phyloP scores from a whole-genome alignment of 2,329 filamentous ascomycete genomes.

The Ophiosphaerella narmari region DNA sequence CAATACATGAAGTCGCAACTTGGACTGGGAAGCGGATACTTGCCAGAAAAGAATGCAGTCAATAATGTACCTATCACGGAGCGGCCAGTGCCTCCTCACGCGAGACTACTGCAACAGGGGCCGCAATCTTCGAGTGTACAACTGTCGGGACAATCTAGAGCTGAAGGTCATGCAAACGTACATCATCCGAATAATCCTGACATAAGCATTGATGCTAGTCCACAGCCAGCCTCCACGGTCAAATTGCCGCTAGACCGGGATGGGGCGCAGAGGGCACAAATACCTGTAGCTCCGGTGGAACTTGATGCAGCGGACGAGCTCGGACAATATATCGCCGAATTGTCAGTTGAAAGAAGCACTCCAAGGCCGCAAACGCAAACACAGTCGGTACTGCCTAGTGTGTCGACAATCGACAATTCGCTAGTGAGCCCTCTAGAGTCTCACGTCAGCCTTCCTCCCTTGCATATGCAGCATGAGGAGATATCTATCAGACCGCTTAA shows the following conservation, averaged over 20 bases:
- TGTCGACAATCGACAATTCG: neutral
- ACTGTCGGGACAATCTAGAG: slow-evolving; percentile 1
- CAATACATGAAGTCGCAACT: slow-evolving; percentile 9
- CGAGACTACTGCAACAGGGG: neutral
- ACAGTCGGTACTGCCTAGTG: too few relatives aligned
- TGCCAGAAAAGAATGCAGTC: neutral
- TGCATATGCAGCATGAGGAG: neutral
- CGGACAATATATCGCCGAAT: slow-evolving; percentile 18
- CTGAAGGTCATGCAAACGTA: neutral
- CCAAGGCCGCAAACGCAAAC: neutral
- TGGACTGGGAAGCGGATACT: slow-evolving; percentile 1
- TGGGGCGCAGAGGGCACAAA: neutral
- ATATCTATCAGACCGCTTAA: slow-evolving; percentile 2
- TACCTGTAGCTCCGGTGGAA: slow-evolving; percentile 8
- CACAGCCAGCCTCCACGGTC: neutral
- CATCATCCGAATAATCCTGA: slow-evolving; percentile 1
- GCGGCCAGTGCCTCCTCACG: slow-evolving; percentile 1
- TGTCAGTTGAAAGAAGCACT: slow-evolving; percentile 20
- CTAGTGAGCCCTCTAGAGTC: slow-evolving; percentile 10
- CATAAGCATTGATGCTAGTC: neutral
- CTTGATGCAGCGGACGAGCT: slow-evolving; percentile 10
- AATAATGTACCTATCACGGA: neutral
- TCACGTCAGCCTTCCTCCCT: neutral
- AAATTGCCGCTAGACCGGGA: neutral
- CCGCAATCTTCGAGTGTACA: neutral